Base-by-base conservation (phyloP, 1,284 basidiomycete species). In the Phaffia rhodozyma region DNA sequence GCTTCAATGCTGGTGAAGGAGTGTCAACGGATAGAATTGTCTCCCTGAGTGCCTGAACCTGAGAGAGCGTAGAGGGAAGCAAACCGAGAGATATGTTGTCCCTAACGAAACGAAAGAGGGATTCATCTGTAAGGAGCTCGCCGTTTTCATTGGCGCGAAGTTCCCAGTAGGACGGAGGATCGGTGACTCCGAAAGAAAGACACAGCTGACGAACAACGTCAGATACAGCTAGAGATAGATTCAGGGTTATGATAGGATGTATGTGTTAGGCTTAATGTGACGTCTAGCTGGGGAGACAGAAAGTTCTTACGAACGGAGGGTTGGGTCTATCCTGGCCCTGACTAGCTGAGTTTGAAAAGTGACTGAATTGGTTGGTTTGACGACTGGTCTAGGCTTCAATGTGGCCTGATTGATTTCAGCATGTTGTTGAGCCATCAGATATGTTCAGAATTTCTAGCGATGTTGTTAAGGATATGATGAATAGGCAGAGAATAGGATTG, bases 111-210 rank as follows among this genome's bases (percentile, higher is more conserved):
- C 83, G 86, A 72, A 83, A 81, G 71, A 90, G 76, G 73, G 89
- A 94, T 67, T 89, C 86, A 71, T 91, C 89, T 30, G 91, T 94
- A n/a, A 97, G 86, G 56, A 97, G 77, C 70, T 89, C 87, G 69
- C 91, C 89, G 32, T 80, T 83, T 69, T 92, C 89, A 71, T 96
- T 62, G n/a, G 50, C 50, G 49, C 48, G 62, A 25, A 61, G 60
- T 55, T 61, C 23, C 20, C 50, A 21, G 18, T 27, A 29, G 6
- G 34, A 55, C 5, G 53, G 29, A 27, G 53, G 52, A 21, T 30
- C 23, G 29, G 47, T 7, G 50, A 43, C n/a, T 3, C 7, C 5
- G 29, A 48, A 29, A 18, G 52, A 29, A n/a, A 59, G 23, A 58
- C 58, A 30, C 47, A 59, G 48, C 48, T 63, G 62, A 47, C 62